Conservation (phyloP, 2,329 filamentous ascomycete genomes). For the Endothia cerciana region DNA sequence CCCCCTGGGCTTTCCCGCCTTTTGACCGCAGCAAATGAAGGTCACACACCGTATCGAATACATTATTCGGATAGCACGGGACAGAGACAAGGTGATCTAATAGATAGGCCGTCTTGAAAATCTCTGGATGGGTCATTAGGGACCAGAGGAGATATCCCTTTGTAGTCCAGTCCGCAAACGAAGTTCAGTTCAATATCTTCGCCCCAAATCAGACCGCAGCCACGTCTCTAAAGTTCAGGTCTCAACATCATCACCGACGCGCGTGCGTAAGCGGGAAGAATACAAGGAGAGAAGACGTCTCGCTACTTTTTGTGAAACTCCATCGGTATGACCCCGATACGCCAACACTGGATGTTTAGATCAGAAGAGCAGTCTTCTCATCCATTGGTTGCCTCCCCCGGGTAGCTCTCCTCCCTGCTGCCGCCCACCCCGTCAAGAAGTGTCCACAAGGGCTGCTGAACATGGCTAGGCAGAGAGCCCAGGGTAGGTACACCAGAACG, state of each 20-base stretch:
- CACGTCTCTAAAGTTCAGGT: no score
- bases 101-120: no score
- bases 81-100: no score
- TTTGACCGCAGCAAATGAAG: no score
- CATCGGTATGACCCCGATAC: background rate
- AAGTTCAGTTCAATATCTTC: background rate
- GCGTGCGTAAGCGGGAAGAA: background rate
- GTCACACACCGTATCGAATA: no score
- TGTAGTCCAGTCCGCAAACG: no score
- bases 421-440: background rate
- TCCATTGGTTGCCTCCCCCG: background rate
- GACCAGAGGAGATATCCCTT: no score
- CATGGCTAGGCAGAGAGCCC: constrained; percentile 43
- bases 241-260: no score
- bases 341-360: background rate
- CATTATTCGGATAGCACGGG: no score
- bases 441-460: constrained; percentile 37
- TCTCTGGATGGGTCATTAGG: no score
- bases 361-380: constrained; percentile 5
- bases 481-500: constrained; percentile 41
- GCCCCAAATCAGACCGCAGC: no score
- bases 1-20: no score
- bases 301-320: background rate
- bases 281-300: background rate
- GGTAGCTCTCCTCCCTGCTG: background rate